Percentiles rank a stretch among this genome's conserved stretches.
Evolutionary conservation across 2,329 filamentous ascomycete genomes (phyloP).

Genomic region (Coleophoma crateriformis): DNA sequence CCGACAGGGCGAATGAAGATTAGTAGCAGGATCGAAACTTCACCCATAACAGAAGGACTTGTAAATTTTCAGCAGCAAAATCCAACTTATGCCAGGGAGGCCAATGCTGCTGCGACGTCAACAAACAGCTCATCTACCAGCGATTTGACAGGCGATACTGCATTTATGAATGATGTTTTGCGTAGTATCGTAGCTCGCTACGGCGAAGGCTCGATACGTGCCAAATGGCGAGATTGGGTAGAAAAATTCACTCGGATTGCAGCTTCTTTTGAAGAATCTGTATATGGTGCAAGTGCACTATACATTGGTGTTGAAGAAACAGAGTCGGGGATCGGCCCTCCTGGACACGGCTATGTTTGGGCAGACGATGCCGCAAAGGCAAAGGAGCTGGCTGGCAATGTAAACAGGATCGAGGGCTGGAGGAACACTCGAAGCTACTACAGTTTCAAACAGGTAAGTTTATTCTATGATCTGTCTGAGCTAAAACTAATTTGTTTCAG

Average conservation of each 20-base stretch:
- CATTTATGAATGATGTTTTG: slow-evolving; percentile 84
- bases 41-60: slow-evolving; percentile 77
- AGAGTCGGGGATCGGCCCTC: slow-evolving; percentile 47
- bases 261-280: slow-evolving; percentile 89
- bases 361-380: slow-evolving; percentile 73
- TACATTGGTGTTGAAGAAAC: slow-evolving; percentile 76
- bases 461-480: slow-evolving; percentile 20
- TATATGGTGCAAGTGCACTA: slow-evolving; percentile 88
- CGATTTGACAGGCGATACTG: slow-evolving; percentile 79
- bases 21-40: slow-evolving; percentile 77
- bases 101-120: slow-evolving; percentile 31
- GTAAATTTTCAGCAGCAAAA: slow-evolving; percentile 83
- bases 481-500: slow-evolving; percentile 31
- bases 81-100: slow-evolving; percentile 45
- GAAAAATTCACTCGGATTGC: slow-evolving; percentile 87
- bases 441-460: slow-evolving; percentile 76
- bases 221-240: slow-evolving; percentile 95
- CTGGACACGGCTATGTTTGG: slow-evolving; percentile 94
- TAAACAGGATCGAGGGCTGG: slow-evolving; percentile 94
- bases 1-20: slow-evolving; percentile 93
- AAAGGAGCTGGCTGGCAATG: slow-evolving; percentile 85
- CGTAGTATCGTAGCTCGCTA: slow-evolving; percentile 79
- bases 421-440: slow-evolving; percentile 93
- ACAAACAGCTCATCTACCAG: slow-evolving; percentile 22
- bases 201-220: slow-evolving; percentile 82